These are phyloP conservation scores for Sporisorium exsertum DNA, from an alignment of 1,284 basidiomycete species.

Conservation along the genomic window DNA sequence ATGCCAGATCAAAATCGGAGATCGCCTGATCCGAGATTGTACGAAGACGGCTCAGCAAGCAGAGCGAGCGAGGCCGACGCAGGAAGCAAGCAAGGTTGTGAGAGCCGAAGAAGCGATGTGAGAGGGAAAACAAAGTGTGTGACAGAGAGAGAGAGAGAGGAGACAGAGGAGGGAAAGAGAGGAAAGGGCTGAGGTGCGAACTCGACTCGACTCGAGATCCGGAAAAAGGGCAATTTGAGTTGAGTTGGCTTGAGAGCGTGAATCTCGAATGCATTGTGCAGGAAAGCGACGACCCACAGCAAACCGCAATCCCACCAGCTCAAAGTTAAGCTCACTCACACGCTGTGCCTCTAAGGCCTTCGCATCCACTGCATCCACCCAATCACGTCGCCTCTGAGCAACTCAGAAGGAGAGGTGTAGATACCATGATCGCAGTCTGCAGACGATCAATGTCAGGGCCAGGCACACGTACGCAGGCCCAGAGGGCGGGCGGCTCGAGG, in stretches of 20 bases:
- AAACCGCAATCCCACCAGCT: background rate
- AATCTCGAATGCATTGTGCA: background rate
- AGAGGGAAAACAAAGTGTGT: too few relatives aligned
- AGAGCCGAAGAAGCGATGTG: slow-evolving; percentile 1
- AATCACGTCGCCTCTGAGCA: background rate
- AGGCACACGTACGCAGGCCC: slow-evolving; percentile 5
- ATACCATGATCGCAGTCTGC: background rate
- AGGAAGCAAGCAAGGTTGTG: background rate
- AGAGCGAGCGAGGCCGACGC: background rate
- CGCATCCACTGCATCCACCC: background rate
- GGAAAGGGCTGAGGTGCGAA: background rate
- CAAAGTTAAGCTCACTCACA: background rate
- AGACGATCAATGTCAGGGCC: background rate
- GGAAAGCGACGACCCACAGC: background rate
- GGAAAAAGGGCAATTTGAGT: background rate
- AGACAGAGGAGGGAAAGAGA: background rate
- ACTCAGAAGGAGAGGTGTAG: background rate
- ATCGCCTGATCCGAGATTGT: background rate
- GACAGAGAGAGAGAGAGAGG: background rate
- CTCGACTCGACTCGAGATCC: background rate
- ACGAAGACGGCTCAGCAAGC: background rate
- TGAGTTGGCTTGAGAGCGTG: background rate
- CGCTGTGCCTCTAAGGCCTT: background rate
- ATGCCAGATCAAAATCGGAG: background rate
- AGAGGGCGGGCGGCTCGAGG: background rate